These are phyloP conservation scores for Aspergillus homomorphus DNA, from an alignment of 495 filamentous ascomycete genomes.

Conservation along the genomic window DNA sequence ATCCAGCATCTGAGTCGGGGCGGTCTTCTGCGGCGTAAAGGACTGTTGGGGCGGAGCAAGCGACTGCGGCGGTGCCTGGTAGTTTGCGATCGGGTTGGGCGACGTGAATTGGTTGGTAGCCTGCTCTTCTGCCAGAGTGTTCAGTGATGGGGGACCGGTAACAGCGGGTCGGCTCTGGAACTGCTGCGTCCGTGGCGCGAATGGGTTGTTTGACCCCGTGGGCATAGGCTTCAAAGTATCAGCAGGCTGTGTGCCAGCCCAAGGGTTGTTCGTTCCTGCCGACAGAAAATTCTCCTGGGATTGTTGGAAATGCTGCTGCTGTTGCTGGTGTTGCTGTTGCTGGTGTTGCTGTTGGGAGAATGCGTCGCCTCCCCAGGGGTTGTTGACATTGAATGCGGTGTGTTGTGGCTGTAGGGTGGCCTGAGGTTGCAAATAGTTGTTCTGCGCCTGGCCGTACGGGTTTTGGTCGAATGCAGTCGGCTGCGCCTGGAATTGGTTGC, in stretches of 20 bases:
- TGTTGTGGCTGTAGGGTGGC: constrained; percentile 63
- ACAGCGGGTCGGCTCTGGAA: constrained; percentile 55
- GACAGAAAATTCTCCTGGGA: constrained; percentile 58
- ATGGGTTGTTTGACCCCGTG: constrained; percentile 96
- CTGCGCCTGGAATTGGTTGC: constrained; percentile 63
- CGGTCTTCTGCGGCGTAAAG: constrained; percentile 30
- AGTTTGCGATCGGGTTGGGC: constrained; percentile 52
- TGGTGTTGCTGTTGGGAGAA: constrained; percentile 48
- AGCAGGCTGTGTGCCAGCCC: constrained; percentile 42
- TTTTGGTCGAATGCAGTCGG: constrained; percentile 61
- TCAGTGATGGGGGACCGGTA: constrained; percentile 60
- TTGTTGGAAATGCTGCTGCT: constrained; percentile 25
- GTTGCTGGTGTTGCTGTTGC: constrained; percentile 45
- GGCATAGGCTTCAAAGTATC: constrained; percentile 52
- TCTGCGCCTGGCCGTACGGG: constrained; percentile 48
- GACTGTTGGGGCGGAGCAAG: constrained; percentile 19
- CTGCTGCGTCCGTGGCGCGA: constrained; percentile 60
- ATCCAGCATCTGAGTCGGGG: constrained; percentile 48
- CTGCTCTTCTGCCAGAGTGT: constrained; percentile 68
- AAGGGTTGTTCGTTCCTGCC: constrained; percentile 84
- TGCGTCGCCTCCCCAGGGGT: constrained; percentile 61
- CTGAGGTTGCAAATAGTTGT: constrained; percentile 51
- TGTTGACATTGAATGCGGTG: constrained; percentile 65
- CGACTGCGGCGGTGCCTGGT: constrained; percentile 28
- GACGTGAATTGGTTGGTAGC: constrained; percentile 53